Conservation (phyloP, 371 early-diverging fungal genomes). For the Funneliformis caledonium region DNA sequence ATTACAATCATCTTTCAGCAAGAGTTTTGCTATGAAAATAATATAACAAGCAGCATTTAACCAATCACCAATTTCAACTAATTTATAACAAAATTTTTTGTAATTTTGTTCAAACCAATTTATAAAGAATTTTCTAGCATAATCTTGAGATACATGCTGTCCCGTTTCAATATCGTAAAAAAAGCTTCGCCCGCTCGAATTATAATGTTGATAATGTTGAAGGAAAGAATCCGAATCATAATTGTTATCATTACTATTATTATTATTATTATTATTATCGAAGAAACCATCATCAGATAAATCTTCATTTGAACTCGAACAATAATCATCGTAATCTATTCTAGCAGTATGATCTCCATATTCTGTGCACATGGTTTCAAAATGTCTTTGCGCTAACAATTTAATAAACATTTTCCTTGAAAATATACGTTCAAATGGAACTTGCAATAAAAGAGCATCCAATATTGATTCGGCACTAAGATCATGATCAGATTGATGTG, state of each 20-base stretch:
- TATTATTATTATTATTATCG: neutral
- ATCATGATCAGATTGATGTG: neutral
- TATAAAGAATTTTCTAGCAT: conserved; percentile 7
- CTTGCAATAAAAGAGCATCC: neutral
- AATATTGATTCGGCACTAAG: conserved; percentile 6
- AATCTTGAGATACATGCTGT: neutral
- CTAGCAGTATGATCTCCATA: conserved; percentile 17
- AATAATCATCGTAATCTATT: conserved; percentile 14
- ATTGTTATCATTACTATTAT: neutral
- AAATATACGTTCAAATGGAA: conserved; percentile 7
- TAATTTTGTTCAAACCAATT: conserved; percentile 17
- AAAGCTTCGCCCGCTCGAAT: neutral
- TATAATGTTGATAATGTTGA: neutral
- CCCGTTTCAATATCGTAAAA: conserved; percentile 13
- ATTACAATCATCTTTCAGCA: conserved; percentile 9
- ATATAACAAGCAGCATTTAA: neutral
- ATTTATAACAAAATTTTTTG: neutral
- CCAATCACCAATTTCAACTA: neutral
- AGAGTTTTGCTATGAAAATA: neutral
- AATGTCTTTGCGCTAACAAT: neutral
- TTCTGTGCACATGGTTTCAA: conserved; percentile 2
- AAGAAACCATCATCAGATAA: neutral
- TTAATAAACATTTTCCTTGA: conserved; percentile 9
- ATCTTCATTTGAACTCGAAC: conserved; percentile 21
- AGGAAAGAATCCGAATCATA: neutral